Evolutionary conservation across 1,284 basidiomycete genomes (phyloP), one percentile per base, ranked within the genome.

Genomic region (Marasmius tenuissimus): DNA sequence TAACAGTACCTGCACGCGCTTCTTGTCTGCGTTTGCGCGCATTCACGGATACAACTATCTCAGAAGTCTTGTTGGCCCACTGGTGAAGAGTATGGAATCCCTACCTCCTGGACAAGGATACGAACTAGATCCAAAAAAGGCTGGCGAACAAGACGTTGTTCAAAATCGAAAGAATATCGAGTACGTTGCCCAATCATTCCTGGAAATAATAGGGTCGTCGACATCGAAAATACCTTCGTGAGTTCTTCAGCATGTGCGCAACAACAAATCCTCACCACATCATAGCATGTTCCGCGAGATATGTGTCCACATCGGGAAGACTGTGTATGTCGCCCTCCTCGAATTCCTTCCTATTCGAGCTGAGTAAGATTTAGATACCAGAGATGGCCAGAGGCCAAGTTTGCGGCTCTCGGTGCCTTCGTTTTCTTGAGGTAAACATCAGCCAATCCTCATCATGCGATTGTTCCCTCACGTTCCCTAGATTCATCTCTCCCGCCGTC

Each of bases 11-110:
- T 94, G 91, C 67, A 92, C 91, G 20, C 82, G 92, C 58, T 87
- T 97, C 62, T 75, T 97, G 50, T 94, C 93, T 7, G 86, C 88
- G 1, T 96, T 96, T 68, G 93, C 93, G 1, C 87, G 83, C 69
- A 87, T 91, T 34, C 93, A 96, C 65, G 95, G 94, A 4, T 97
- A 96, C 74, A 89, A 90, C 63, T 97, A 96, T 72, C 79, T 96
- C 16, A 83, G 94, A 38, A 85, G 82, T 56, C 83, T 96, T 34
- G 85, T 96, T 55, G 79, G 85, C 49, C 93, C 93, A 2, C 78
- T 96, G 27, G 81, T 96, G 62, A 84, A 88, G 65, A 85, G 85
- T 33, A 90, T 97, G 82, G 76, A 82, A 6, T 79, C 85, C 11
- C 83, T 92, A 73, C 92, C 93, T 0, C 73, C 85, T 20, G 92